These are phyloP conservation scores for Biscogniauxia mediterranea DNA, from an alignment of 2,329 filamentous ascomycete genomes.

Conservation along the genomic window DNA sequence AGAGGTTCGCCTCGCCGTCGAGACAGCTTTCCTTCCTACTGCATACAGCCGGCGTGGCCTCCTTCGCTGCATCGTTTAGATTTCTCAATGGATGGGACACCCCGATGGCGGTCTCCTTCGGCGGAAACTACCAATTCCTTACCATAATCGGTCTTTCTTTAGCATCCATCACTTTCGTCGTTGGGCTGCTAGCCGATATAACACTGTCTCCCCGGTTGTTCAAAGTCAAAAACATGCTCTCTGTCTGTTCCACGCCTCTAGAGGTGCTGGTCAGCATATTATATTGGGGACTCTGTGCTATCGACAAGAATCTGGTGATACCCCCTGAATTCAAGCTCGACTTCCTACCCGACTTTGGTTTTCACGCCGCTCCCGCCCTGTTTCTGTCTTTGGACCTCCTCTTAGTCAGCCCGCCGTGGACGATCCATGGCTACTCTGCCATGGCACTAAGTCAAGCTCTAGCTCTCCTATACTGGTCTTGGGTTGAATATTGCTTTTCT, in stretches of 20 bases:
- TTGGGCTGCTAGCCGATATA: slow-evolving; percentile 64
- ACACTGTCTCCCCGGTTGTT: slow-evolving; percentile 59
- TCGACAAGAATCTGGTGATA: slow-evolving; percentile 52
- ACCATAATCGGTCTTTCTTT: slow-evolving; percentile 70
- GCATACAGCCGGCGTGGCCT: slow-evolving; percentile 54
- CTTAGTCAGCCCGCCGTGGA: slow-evolving; percentile 71
- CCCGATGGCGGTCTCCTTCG: slow-evolving; percentile 57
- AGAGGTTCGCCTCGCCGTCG: slow-evolving; percentile 65
- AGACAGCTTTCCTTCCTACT: slow-evolving; percentile 60
- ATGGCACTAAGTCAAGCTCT: slow-evolving; percentile 56
- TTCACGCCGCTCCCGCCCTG: slow-evolving; percentile 65
- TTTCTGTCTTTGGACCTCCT: slow-evolving; percentile 64
- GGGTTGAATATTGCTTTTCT: slow-evolving; percentile 70
- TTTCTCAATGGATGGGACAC: slow-evolving; percentile 51
- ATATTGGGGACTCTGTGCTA: slow-evolving; percentile 67
- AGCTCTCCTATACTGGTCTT: slow-evolving; percentile 71
- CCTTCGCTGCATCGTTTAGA: slow-evolving; percentile 53
- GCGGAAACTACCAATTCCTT: slow-evolving; percentile 69
- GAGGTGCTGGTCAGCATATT: slow-evolving; percentile 69
- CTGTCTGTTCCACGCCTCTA: slow-evolving; percentile 64
- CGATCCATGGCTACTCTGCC: slow-evolving; percentile 58
- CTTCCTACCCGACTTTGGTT: slow-evolving; percentile 58
- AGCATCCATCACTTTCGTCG: slow-evolving; percentile 58
- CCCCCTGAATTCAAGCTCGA: slow-evolving; percentile 56
- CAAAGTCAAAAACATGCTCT: slow-evolving; percentile 63